These are phyloP conservation scores for Colletotrichum cuscutae DNA, from an alignment of 2,329 filamentous ascomycete genomes.

Conservation along the genomic window DNA sequence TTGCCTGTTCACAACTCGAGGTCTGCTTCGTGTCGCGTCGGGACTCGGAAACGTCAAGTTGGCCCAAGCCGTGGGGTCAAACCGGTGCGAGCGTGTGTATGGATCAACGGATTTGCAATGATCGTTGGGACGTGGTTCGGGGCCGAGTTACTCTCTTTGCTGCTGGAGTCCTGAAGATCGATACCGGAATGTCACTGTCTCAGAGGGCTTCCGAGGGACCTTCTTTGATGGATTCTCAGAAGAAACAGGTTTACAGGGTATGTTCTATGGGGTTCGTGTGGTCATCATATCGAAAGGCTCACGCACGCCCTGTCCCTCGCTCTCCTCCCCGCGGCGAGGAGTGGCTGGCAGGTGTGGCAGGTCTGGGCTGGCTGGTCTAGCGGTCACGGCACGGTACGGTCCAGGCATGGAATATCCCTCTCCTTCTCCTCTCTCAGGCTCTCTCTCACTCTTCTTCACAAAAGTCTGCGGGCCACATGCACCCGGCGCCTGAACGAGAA, in stretches of 20 bases:
- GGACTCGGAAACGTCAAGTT: conserved; percentile 19
- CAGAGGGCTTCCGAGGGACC: background rate
- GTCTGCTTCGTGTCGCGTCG: background rate
- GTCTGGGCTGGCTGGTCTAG: no score
- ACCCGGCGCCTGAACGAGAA: background rate
- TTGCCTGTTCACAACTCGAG: background rate
- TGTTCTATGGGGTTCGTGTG: background rate
- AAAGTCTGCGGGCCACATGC: no score
- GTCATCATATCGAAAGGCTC: conserved; percentile 9
- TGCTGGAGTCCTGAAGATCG: background rate
- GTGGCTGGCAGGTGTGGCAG: no score
- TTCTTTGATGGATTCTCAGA: background rate
- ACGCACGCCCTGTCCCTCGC: no score
- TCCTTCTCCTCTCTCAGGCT: background rate
- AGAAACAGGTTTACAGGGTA: conserved; percentile 9
- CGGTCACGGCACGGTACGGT: no score
- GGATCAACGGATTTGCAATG: background rate
- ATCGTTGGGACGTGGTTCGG: background rate
- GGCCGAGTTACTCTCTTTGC: background rate
- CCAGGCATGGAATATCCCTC: no score
- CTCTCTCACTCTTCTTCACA: no score
- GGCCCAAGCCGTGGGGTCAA: background rate
- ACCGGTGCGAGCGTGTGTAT: background rate
- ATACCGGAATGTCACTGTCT: conserved; percentile 5
- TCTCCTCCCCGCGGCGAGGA: background rate